Percentiles rank a stretch among this genome's conserved stretches.
Evolutionary conservation across 371 early-diverging fungal species (phyloP).

Genomic region (Nematocida minor): DNA sequence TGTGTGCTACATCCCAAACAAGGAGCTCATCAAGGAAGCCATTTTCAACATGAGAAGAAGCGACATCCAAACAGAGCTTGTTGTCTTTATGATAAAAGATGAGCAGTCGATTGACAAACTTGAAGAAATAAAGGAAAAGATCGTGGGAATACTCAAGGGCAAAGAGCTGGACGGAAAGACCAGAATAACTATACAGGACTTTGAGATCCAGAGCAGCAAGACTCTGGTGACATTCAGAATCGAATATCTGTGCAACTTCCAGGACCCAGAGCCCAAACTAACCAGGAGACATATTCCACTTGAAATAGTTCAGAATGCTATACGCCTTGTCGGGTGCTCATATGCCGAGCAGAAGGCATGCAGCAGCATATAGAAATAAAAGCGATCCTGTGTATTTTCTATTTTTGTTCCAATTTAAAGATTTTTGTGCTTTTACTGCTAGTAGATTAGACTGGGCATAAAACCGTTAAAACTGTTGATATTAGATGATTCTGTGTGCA

Average conservation of each 20-base stretch:
- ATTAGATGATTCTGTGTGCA: too few species aligned
- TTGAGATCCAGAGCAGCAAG: slow-evolving; percentile 29
- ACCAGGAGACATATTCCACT: slow-evolving; percentile 45
- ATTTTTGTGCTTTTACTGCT: too few species aligned
- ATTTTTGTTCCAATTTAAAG: too few species aligned
- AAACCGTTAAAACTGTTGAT: too few species aligned
- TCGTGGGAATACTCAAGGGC: slow-evolving; percentile 36
- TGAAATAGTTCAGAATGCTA: slow-evolving; percentile 45
- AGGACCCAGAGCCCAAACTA: slow-evolving; percentile 52
- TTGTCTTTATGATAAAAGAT: slow-evolving; percentile 44
- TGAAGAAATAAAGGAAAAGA: slow-evolving; percentile 43
- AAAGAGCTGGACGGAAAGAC: slow-evolving; percentile 53
- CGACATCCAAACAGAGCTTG: slow-evolving; percentile 52
- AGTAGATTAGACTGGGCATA: too few species aligned
- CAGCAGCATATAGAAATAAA: slow-evolving; percentile 12
- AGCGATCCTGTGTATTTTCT: not conserved
- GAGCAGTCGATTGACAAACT: slow-evolving; percentile 49
- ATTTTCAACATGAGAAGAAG: slow-evolving; percentile 64
- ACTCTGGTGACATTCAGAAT: slow-evolving; percentile 50
- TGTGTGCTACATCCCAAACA: slow-evolving; percentile 62
- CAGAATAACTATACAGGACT: slow-evolving; percentile 48
- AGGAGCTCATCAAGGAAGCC: slow-evolving; percentile 50
- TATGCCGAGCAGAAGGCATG: slow-evolving; percentile 35
- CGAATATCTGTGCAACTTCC: slow-evolving; percentile 62
- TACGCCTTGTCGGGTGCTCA: not conserved